Evolutionary conservation across 2,329 filamentous ascomycete species (phyloP).

Genomic region (Aspergillus neoniger): DNA sequence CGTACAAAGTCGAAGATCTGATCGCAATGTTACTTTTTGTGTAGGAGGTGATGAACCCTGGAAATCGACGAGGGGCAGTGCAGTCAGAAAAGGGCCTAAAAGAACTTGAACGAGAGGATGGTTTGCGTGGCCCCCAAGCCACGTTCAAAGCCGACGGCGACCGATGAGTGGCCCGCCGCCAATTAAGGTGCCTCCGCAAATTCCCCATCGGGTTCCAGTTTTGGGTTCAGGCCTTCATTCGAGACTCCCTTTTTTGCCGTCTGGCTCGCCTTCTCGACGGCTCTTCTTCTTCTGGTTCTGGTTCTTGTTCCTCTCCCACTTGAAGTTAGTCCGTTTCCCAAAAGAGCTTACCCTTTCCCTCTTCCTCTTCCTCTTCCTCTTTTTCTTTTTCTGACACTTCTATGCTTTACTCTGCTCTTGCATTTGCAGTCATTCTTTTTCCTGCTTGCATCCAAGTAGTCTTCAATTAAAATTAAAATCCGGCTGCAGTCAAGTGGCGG

Average conservation of each 20-base stretch:
- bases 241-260: neutral
- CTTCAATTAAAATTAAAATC: too few relatives aligned
- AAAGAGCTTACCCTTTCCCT: neutral
- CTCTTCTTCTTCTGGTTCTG: neutral
- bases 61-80: too few relatives aligned
- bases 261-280: too few relatives aligned
- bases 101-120: neutral
- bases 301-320: slow-evolving; percentile 1
- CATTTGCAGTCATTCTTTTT: neutral
- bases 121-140: slow-evolving; percentile 9
- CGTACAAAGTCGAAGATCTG: too few relatives aligned
- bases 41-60: too few relatives aligned
- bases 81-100: too few relatives aligned
- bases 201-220: neutral
- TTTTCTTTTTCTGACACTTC: neutral
- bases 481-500: neutral
- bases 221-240: neutral
- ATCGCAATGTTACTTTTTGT: too few relatives aligned
- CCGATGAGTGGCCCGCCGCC: slow-evolving; percentile 4
- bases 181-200: slow-evolving; percentile 14
- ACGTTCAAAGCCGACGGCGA: neutral
- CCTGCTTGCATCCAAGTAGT: neutral
- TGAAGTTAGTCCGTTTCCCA: neutral
- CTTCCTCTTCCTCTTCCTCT: neutral
- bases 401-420: neutral